Evolutionary conservation across 106 monocot genomes (phyloP).

Genomic region (Dactylorhiza incarnata): DNA sequence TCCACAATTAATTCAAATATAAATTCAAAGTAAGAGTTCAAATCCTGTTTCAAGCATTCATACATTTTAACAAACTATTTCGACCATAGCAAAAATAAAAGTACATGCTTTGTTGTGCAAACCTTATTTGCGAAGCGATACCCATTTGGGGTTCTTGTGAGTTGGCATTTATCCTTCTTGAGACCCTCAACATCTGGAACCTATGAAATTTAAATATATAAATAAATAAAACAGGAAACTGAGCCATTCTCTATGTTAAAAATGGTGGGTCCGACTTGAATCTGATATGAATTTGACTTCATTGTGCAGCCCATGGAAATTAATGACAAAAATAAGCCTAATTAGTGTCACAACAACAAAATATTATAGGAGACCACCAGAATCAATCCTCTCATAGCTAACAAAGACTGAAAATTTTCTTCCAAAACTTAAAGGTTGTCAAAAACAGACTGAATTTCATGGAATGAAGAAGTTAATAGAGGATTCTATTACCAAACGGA

Average conservation of each 20-base stretch:
- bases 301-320: background rate
- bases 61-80: background rate
- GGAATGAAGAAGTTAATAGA: background rate
- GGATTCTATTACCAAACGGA: background rate
- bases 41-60: slow-evolving; percentile 36
- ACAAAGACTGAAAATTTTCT: background rate
- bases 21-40: slow-evolving; percentile 83
- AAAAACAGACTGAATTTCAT: background rate
- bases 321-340: background rate
- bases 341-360: background rate
- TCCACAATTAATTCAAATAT: slow-evolving; percentile 72
- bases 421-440: background rate
- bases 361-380: background rate
- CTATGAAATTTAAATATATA: slow-evolving; percentile 18
- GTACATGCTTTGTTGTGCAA: background rate
- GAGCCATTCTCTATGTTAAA: background rate
- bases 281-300: background rate
- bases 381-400: background rate
- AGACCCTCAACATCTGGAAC: slow-evolving; percentile 78
- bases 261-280: background rate
- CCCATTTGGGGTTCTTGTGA: slow-evolving; percentile 80
- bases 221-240: background rate
- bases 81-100: background rate
- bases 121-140: slow-evolving; percentile 75
- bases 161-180: slow-evolving; percentile 61